Base-by-base conservation (phyloP, 2,329 filamentous ascomycete genomes). In the Sporothrix mexicana region DNA sequence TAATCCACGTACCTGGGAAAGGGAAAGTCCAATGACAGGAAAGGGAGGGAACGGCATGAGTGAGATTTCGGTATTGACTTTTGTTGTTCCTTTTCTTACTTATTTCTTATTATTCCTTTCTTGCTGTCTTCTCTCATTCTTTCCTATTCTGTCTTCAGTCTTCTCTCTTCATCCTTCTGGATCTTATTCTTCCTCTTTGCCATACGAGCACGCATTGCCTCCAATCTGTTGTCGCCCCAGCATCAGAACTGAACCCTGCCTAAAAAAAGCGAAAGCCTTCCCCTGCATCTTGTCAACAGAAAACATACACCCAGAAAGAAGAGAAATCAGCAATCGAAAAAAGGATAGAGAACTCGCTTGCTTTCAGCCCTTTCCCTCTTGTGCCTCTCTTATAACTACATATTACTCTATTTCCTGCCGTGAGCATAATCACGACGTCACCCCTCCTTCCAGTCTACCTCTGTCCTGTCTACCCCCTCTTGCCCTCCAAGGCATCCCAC, bases 351-450 rank as follows among this genome's bases (percentile, higher is more conserved):
- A 13, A 10, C 23, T 36, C 30, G 30, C 30, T 36, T 36, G 23
- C 47, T 72, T 51, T 67, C 51, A 55, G 41, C 70, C 41, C 57
- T 20, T 23, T 45, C 41, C 53, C 12, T 25, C 53, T 57, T 41
- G 23, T 45, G 4, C 12, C 51, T 57, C 45, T 53, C 49, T 57
- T 23, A 30, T 13, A 45, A 23, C 41, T 36, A 43, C 62, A 45
- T 45, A 45, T 47, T 66, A 8, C 61, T 47, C 20, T 59, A n/a
- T 17, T 20, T 30, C 20, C 45, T 36, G 45, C 64, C 64, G 64
- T 67, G 64, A 67, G 64, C 45, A 67, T 67, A 20, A 51, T 51
- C 64, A 67, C 47, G 23, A 47, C 61, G 61, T 47, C 61, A 66
- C 41, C 61, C 12, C 59, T 64, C 59, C n/a, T n/a, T n/a, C n/a